phyloP scores from a whole-genome alignment of 805 yeast species.

The Ogataea salicorniae region DNA sequence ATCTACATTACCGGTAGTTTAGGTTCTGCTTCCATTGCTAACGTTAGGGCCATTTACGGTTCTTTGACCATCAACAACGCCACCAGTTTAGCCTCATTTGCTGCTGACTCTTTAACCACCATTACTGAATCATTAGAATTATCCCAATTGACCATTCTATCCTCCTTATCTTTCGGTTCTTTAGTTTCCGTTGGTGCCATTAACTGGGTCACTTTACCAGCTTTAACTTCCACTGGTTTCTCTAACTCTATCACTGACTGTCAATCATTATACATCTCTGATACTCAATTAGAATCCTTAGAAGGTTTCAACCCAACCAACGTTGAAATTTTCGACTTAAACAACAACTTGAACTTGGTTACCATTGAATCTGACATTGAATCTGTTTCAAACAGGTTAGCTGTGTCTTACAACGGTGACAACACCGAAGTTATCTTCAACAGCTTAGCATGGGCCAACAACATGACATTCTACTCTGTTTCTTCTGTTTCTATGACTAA shows the following conservation, averaged over 20 bases:
- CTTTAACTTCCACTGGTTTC: conserved; percentile 66
- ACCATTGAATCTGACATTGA: conserved; percentile 67
- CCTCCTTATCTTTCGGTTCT: conserved; percentile 66
- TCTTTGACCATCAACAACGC: conserved; percentile 63
- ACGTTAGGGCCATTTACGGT: conserved; percentile 76
- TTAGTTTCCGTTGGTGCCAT: conserved; percentile 80
- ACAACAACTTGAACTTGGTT: conserved; percentile 82
- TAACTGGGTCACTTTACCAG: conserved; percentile 80
- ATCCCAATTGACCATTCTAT: conserved; percentile 58
- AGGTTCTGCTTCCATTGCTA: conserved; percentile 63
- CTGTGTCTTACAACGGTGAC: conserved; percentile 82
- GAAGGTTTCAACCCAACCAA: conserved; percentile 52
- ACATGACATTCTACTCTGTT: conserved; percentile 79
- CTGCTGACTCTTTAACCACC: conserved; percentile 74
- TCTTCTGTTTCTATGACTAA: conserved; percentile 63
- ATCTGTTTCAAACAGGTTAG: conserved; percentile 67
- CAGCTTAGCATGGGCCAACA: conserved; percentile 77
- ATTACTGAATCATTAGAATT: conserved; percentile 69
- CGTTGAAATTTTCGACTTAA: conserved; percentile 64
- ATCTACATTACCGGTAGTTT: conserved; percentile 62
- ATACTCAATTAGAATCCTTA: conserved; percentile 64
- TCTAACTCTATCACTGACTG: conserved; percentile 67
- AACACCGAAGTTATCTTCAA: conserved; percentile 65
- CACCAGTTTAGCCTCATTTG: conserved; percentile 52
- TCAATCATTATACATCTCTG: conserved; percentile 62